phyloP scores from a whole-genome alignment of 108 stramenopile genomes.

The Fistulifera pelliculosa region DNA sequence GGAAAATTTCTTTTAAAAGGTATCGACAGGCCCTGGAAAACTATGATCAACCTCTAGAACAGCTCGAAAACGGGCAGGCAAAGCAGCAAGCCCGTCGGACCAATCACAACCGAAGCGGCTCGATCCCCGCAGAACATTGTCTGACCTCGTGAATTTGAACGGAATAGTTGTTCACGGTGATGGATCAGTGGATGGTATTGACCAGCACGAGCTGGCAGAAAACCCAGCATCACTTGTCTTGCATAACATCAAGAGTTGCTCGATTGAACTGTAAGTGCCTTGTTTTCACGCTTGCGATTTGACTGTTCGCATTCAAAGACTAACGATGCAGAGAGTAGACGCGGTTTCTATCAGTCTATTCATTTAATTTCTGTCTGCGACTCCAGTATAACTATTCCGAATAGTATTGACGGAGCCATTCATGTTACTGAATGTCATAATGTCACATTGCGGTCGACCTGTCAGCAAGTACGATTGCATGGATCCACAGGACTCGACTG shows the following conservation, averaged over 20 bases:
- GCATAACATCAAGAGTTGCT: not conserved
- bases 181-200: too few species aligned
- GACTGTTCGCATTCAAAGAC: not conserved
- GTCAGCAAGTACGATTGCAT: slow-evolving; percentile 37
- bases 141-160: too few species aligned
- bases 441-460: not conserved
- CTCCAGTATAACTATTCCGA: not conserved
- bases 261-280: slow-evolving; percentile 2
- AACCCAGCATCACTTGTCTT: not conserved
- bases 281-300: not conserved
- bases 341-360: slow-evolving; percentile 3
- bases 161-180: too few species aligned
- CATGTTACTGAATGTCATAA: slow-evolving; percentile 24
- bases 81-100: not conserved
- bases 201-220: too few species aligned
- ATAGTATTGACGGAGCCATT: slow-evolving; percentile 9
- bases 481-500: slow-evolving; percentile 15
- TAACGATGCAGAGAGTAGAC: not conserved
- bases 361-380: slow-evolving; percentile 3
- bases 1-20: slow-evolving; percentile 27
- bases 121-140: too few species aligned
- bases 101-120: not conserved
- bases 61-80: not conserved
- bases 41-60: not conserved
- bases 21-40: slow-evolving; percentile 27